phyloP scores from a whole-genome alignment of 108 stramenopile genomes.

The Pseudonitzschia multiseries region DNA sequence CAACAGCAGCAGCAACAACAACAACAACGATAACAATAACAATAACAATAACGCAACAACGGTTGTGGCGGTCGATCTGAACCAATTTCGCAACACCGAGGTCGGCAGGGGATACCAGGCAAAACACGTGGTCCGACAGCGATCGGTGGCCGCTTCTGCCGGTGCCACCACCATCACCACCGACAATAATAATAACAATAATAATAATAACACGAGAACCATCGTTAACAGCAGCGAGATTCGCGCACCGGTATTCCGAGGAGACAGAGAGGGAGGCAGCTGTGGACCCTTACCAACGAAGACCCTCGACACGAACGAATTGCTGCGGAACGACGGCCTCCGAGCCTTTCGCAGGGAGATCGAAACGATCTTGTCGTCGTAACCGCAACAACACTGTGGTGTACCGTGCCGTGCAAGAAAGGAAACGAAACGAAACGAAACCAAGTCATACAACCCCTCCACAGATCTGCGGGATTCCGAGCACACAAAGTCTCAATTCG shows the following conservation, averaged over 20 bases:
- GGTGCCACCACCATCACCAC: not conserved
- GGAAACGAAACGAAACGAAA: too few species aligned
- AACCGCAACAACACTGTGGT: too few species aligned
- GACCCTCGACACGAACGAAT: slow-evolving; percentile 13
- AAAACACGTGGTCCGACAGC: slow-evolving; percentile 76
- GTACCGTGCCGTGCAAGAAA: too few species aligned
- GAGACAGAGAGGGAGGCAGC: slow-evolving; percentile 26
- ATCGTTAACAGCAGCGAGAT: too few species aligned
- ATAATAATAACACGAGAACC: too few species aligned
- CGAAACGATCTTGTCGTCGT: slow-evolving; percentile 48
- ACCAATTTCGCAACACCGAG: slow-evolving; percentile 75
- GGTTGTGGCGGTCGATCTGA: slow-evolving; percentile 61
- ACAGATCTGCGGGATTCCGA: too few species aligned
- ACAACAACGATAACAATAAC: too few species aligned
- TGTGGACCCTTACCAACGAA: not conserved
- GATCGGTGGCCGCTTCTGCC: slow-evolving; percentile 1
- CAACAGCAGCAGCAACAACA: too few species aligned
- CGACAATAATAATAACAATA: not conserved
- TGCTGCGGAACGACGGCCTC: slow-evolving; percentile 61
- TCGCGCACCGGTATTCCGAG: not conserved
- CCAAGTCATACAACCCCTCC: too few species aligned
- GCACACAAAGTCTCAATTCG: too few species aligned
- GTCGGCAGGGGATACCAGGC: slow-evolving; percentile 88
- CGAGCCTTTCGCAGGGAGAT: slow-evolving; percentile 71
- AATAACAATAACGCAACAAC: too few species aligned